Percentiles rank a stretch among this genome's conserved stretches.
phyloP scores from a whole-genome alignment of 2,329 filamentous ascomycete genomes.

The Calonectria pseudoreteaudii region DNA sequence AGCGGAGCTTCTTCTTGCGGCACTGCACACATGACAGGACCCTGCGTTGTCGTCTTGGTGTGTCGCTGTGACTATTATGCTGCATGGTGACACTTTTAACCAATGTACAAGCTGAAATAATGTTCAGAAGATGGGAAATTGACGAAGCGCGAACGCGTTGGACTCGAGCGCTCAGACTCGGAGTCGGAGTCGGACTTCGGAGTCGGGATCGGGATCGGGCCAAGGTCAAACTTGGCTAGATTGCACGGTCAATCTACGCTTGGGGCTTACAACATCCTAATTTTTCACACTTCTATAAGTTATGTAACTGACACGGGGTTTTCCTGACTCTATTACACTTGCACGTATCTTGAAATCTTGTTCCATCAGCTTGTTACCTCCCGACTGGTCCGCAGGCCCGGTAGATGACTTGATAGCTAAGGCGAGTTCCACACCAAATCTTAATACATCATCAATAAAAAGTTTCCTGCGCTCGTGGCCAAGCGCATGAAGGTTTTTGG shows the following conservation, averaged over 20 bases:
- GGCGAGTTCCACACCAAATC: not conserved
- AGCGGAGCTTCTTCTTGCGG: not conserved
- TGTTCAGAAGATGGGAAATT: not conserved
- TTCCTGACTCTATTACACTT: no score
- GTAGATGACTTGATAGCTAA: not conserved
- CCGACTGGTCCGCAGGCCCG: no score
- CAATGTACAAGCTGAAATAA: not conserved
- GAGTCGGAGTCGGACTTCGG: not conserved
- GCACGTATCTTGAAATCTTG: no score
- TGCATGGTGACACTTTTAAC: not conserved
- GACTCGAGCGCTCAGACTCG: not conserved
- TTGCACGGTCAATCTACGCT: not conserved
- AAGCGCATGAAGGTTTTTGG: not conserved
- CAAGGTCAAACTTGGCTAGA: not conserved
- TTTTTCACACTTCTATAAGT: no score
- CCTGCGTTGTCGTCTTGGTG: not conserved
- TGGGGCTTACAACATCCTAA: no score
- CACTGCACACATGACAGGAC: not conserved
- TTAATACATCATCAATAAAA: not conserved
- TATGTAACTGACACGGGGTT: no score
- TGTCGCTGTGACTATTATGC: not conserved
- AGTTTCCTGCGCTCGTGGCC: not conserved
- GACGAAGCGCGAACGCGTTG: not conserved
- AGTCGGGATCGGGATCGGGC: not conserved
- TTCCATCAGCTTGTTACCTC: no score